Evolutionary conservation across 2,329 filamentous ascomycete genomes (phyloP), one percentile per base, ranked within the genome.

Genomic region (Colletotrichum camelliae): DNA sequence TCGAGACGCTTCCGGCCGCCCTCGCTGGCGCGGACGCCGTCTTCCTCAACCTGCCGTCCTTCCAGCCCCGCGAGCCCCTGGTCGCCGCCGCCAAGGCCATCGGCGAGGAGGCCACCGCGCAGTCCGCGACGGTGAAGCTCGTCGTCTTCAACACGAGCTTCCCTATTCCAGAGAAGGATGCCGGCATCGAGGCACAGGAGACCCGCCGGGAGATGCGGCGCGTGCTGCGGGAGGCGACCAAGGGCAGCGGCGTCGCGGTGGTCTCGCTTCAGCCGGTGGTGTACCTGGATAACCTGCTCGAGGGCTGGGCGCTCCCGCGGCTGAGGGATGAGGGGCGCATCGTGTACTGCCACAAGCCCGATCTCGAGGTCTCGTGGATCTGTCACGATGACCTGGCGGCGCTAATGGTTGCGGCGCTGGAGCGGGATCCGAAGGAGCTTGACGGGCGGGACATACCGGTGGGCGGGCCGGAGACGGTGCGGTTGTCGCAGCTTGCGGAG

Each of bases 1-100:
- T 61, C 16, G 70, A 52, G 13, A 77, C 76, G 33, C 71, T 80
- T 16, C 64, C 52, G 5, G 57, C 31, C n/a, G 77, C 76, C 16
- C 60, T 80, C 1, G 39, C 48, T 18, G 74, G 65, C 10, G 78
- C 67, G 21, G 79, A 81, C 13, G 73, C 79, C 13, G 70, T 81
- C 29, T 80, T 81, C 67, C 77, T 81, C 43, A 81, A 81, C 61
- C 65, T 81, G 13, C 80, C 80, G 18, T 81, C 80, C 1, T 81
- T 81, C 64, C 79, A 81, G 39, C 43, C 68, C 3, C 69, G 76
- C 1, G 86, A 81, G 3, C 93, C 90, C 0, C 87, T 89, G 1
- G 85, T 83, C 21, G 88, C 89, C 7, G 91, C 89, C 0, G 91
- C 91, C 67, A 92, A 89, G 1, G 88, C 90, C 4, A 93, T 85